These are phyloP conservation scores for Spiromastix sp. DNA, from an alignment of 2,329 filamentous ascomycete species.

Conservation along the genomic window DNA sequence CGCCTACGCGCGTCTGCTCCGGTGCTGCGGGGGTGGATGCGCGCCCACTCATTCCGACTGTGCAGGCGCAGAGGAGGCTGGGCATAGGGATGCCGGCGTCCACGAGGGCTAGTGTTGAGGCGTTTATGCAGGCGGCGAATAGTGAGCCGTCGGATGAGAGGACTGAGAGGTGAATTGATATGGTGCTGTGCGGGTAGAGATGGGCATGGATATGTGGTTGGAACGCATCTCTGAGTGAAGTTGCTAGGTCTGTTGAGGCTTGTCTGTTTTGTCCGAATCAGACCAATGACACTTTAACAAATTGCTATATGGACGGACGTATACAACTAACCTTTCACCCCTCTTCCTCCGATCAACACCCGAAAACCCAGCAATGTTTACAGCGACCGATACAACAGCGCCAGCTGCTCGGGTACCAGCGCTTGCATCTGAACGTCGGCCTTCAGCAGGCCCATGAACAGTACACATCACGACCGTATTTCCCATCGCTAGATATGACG, in stretches of 20 bases:
- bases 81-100: conserved; percentile 95
- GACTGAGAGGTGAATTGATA: conserved; percentile 74
- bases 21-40: conserved; percentile 30
- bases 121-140: conserved; percentile 82
- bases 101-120: conserved; percentile 79
- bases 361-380: conserved; percentile 79
- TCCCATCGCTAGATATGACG: conserved; percentile 89
- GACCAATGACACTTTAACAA: background rate
- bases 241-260: conserved; percentile 44
- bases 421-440: conserved; percentile 39
- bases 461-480: conserved; percentile 96
- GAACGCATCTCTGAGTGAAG: conserved; percentile 68
- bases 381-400: conserved; percentile 67
- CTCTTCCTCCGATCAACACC: conserved; percentile 71
- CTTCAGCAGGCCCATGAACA: conserved; percentile 74
- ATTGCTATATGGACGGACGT: background rate
- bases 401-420: conserved; percentile 39
- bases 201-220: conserved; percentile 70
- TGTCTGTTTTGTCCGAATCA: conserved; percentile 47
- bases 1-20: conserved; percentile 7
- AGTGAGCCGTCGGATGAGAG: conserved; percentile 84
- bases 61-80: conserved; percentile 81
- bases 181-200: conserved; percentile 78
- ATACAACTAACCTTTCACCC: conserved; percentile 60
- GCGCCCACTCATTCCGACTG: conserved; percentile 57